These are phyloP conservation scores for Sugiyamaella grinbergsii DNA, from an alignment of 1,139 yeast genomes.

Conservation along the genomic window DNA sequence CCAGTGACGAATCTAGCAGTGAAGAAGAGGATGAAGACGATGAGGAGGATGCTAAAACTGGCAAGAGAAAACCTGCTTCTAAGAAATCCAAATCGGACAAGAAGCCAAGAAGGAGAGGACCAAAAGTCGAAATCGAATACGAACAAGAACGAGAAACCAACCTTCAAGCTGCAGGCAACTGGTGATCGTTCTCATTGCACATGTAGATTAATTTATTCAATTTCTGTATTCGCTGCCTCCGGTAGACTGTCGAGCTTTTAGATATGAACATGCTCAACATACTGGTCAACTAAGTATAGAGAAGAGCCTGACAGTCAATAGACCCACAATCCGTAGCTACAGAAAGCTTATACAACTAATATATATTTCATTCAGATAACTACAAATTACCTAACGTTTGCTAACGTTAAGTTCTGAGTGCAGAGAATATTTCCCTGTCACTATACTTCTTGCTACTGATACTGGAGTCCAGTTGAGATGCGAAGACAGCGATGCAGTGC, in stretches of 20 bases:
- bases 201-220: constrained; percentile 14
- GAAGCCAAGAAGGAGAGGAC: constrained; percentile 53
- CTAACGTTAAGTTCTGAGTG: constrained; percentile 33
- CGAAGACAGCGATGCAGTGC: constrained; percentile 19
- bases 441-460: constrained; percentile 25
- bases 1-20: constrained; percentile 37
- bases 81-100: constrained; percentile 27
- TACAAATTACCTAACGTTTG: constrained; percentile 27
- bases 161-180: constrained; percentile 8
- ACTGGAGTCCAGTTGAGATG: constrained; percentile 26
- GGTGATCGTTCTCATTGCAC: constrained; percentile 10
- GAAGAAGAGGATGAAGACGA: constrained; percentile 46
- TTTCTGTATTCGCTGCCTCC: too few species aligned
- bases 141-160: constrained; percentile 57
- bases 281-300: too few species aligned
- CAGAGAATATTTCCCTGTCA: constrained; percentile 30
- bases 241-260: too few species aligned
- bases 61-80: constrained; percentile 37
- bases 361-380: constrained; percentile 1
- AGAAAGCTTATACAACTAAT: too few species aligned
- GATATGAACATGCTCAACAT: too few species aligned
- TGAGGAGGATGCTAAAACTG: constrained; percentile 44
- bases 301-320: too few species aligned
- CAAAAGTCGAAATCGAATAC: constrained; percentile 80
- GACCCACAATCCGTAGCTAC: too few species aligned